Evolutionary conservation across 495 filamentous ascomycete species (phyloP), one percentile per base, ranked within the genome.

Genomic region (Saxispiralis lemnorum): DNA sequence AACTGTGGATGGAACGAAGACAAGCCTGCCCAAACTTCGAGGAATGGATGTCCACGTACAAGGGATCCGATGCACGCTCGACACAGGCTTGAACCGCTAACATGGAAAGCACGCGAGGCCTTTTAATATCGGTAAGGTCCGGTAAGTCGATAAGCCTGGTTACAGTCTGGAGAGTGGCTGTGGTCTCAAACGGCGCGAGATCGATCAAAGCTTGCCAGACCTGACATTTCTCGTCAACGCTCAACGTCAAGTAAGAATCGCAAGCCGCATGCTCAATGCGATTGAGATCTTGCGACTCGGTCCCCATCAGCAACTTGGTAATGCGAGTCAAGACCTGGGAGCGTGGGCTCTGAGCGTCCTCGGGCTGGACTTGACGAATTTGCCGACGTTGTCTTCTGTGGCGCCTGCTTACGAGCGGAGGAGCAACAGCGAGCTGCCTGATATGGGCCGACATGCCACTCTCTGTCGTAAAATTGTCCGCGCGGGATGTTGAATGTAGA

Each of bases 21-120:
- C 83, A 89, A 69, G 82, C 85, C 53, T 84, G 75, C 0, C 83
- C 86, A 34, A 80, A 63, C 0, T 59, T 46, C 7, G 81, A 84
- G 6, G 54, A 63, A 32, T 72, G 69, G 2, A 95, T 60, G 47
- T 85, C 72, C 44, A 88, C 60, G 44, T 80, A 65, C 10, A 63
- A 59, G 6, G 60, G 36, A 43, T 68, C 63, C 1, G 59, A 56
- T 0, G 72, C 74, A 60, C 92, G 84, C 37, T 67, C 68, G 15
- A 81, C 57, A 16, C 83, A 61, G 35, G 79, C 72, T 51, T 72
- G 75, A 18, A 93, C 56, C 2, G 75, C 71, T 44, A 79, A 53
- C 72, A 92, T 85, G 17, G 79, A 76, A 44, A 71, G 66, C 15
- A 93, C 68, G 30, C 88, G 73, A 34, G 75, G 64, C 38, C 68